phyloP scores from a whole-genome alignment of 495 filamentous ascomycete species.

The Podospora bellae-mahoneyi region DNA sequence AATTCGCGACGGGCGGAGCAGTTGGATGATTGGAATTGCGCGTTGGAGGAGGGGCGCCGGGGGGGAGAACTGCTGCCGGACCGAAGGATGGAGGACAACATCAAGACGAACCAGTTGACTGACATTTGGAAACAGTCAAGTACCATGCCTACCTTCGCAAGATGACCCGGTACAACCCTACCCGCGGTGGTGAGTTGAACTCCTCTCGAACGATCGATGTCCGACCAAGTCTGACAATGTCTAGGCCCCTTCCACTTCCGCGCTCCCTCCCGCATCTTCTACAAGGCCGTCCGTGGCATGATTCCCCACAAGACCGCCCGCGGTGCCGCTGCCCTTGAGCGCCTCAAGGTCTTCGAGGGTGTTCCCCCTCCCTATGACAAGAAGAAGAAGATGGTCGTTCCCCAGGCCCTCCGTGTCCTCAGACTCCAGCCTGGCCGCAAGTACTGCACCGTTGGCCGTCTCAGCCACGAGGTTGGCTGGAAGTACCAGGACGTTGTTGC shows the following conservation, averaged over 20 bases:
- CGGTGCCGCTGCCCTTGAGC: constrained; percentile 91
- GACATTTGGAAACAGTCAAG: constrained; percentile 72
- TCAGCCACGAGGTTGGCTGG: constrained; percentile 99
- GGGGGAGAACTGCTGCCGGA: neutral
- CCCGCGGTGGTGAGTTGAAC: constrained; percentile 76
- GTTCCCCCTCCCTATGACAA: constrained; percentile 98
- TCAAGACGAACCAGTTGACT: constrained; percentile 25
- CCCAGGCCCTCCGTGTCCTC: constrained; percentile 92
- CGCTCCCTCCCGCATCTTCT: constrained; percentile 97
- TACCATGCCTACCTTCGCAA: constrained; percentile 99
- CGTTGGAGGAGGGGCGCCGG: neutral
- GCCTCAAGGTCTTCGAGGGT: constrained; percentile 99
- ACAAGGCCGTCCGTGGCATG: constrained; percentile 99
- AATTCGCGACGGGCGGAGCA: neutral
- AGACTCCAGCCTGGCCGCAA: constrained; percentile 96
- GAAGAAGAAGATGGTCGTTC: constrained; percentile 98
- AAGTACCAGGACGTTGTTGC: constrained; percentile 99
- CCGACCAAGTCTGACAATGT: constrained; percentile 39
- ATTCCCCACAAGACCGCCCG: constrained; percentile 99
- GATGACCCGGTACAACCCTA: constrained; percentile 99
- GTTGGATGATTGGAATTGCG: neutral
- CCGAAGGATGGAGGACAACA: constrained; percentile 5
- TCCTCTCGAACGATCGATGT: constrained; percentile 13
- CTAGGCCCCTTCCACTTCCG: constrained; percentile 99
- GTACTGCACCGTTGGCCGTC: constrained; percentile 96